These are phyloP conservation scores for Geosiphon pyriformis DNA, from an alignment of 192 early-diverging fungal species.

Conservation along the genomic window DNA sequence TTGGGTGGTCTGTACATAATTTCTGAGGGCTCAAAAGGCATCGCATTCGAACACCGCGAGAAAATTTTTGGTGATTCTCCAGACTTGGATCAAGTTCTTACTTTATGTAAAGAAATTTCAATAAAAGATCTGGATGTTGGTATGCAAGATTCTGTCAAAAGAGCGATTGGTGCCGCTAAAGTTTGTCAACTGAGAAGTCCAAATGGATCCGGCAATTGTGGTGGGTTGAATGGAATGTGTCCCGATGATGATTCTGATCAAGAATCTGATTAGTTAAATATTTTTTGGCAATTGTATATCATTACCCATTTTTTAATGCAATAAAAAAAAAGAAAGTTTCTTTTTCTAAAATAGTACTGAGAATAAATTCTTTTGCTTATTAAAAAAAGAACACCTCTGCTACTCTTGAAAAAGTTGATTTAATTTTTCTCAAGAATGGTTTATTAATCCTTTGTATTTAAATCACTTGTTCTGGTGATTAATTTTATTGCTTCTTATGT, in stretches of 20 bases:
- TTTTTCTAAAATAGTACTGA: too few species aligned
- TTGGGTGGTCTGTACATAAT: constrained; percentile 41
- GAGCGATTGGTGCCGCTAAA: not conserved
- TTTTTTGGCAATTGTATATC: too few species aligned
- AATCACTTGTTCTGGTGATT: too few species aligned
- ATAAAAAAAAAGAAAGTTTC: too few species aligned
- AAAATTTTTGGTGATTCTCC: constrained; percentile 43
- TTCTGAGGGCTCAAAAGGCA: constrained; percentile 22
- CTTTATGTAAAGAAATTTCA: constrained; percentile 25
- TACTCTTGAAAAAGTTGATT: too few species aligned
- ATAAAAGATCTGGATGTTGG: not conserved
- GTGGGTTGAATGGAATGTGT: not conserved
- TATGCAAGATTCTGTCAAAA: not conserved
- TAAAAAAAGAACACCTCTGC: too few species aligned
- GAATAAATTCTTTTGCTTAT: too few species aligned
- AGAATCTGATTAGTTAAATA: too few species aligned
- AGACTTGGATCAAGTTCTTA: constrained; percentile 32
- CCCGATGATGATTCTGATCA: not conserved
- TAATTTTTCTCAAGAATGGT: too few species aligned
- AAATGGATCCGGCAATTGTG: not conserved
- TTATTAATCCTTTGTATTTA: too few species aligned
- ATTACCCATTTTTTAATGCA: too few species aligned
- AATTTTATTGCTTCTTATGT: too few species aligned
- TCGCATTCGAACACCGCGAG: constrained; percentile 42
- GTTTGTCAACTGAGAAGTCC: not conserved